Conservation (phyloP, 208 protist genomes). For the Endotrypanum monterogeii region DNA sequence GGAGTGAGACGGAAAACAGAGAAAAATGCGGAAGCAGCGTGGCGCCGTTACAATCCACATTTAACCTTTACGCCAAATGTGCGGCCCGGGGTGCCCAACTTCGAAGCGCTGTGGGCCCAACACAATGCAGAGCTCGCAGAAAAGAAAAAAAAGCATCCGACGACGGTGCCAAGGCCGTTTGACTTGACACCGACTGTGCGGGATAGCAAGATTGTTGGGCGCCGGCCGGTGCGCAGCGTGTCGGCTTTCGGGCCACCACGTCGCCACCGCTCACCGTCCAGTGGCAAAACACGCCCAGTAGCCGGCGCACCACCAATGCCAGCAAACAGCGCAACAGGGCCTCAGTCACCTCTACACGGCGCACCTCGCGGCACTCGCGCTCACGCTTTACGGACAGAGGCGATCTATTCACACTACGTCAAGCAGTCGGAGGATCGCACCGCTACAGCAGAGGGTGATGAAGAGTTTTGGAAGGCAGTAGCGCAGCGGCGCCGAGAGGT, state of each 20-base stretch:
- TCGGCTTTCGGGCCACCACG: not conserved
- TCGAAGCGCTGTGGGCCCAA: constrained; percentile 67
- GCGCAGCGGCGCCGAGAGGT: constrained; percentile 53
- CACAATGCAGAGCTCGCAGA: constrained; percentile 45
- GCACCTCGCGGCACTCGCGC: constrained; percentile 70
- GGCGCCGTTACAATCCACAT: constrained; percentile 46
- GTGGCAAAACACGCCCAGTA: not conserved
- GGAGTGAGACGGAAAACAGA: not conserved
- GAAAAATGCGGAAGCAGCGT: constrained; percentile 11
- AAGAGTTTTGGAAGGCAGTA: constrained; percentile 31
- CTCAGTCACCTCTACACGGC: not conserved
- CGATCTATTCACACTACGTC: constrained; percentile 68
- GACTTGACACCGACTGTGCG: constrained; percentile 43
- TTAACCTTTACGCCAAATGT: constrained; percentile 82
- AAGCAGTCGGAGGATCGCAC: constrained; percentile 29
- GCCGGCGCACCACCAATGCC: not conserved
- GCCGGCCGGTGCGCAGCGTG: constrained; percentile 20
- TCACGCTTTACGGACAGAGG: constrained; percentile 77
- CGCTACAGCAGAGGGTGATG: constrained; percentile 26
- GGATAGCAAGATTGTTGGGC: constrained; percentile 22
- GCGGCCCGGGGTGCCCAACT: constrained; percentile 76
- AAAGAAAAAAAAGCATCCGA: constrained; percentile 50
- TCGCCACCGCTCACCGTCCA: constrained; percentile 1
- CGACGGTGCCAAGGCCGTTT: constrained; percentile 52
- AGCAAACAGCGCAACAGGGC: not conserved